Conservation (phyloP, 257 asterid genomes). For the Leptodermis oblonga region DNA sequence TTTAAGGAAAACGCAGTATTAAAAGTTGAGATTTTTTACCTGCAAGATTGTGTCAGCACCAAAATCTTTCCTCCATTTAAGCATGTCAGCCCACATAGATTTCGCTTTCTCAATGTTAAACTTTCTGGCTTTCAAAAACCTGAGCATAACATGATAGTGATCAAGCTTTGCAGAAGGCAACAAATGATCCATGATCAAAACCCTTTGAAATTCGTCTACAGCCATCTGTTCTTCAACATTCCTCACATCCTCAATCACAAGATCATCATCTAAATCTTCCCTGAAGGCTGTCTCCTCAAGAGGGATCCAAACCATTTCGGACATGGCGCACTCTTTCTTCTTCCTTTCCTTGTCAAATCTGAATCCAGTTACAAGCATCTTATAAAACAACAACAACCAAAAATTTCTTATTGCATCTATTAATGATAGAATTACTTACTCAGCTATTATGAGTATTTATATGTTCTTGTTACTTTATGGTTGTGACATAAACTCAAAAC, state of each 20-base stretch:
- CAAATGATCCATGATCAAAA: constrained; percentile 43
- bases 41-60: constrained; percentile 61
- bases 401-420: background rate
- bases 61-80: constrained; percentile 64
- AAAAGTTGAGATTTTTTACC: constrained; percentile 31
- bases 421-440: background rate
- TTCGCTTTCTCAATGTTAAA: constrained; percentile 52
- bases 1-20: background rate
- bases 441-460: too few relatives aligned
- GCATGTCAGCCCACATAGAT: constrained; percentile 79
- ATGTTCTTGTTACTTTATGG: background rate
- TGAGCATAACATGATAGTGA: constrained; percentile 53
- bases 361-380: constrained; percentile 43
- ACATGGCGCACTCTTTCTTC: constrained; percentile 32
- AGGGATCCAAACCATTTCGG: constrained; percentile 33
- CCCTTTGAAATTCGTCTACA: constrained; percentile 54
- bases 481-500: background rate
- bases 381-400: constrained; percentile 10
- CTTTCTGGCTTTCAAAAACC: constrained; percentile 79
- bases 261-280: constrained; percentile 32
- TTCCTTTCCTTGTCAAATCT: constrained; percentile 32
- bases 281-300: constrained; percentile 30
- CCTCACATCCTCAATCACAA: constrained; percentile 33
- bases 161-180: constrained; percentile 64
- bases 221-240: constrained; percentile 40